A percentile compares a stretch with the other conserved stretches of the same genome.
phyloP scores from a whole-genome alignment of 768 basidiomycete genomes.

The Termitomyces sp. region DNA sequence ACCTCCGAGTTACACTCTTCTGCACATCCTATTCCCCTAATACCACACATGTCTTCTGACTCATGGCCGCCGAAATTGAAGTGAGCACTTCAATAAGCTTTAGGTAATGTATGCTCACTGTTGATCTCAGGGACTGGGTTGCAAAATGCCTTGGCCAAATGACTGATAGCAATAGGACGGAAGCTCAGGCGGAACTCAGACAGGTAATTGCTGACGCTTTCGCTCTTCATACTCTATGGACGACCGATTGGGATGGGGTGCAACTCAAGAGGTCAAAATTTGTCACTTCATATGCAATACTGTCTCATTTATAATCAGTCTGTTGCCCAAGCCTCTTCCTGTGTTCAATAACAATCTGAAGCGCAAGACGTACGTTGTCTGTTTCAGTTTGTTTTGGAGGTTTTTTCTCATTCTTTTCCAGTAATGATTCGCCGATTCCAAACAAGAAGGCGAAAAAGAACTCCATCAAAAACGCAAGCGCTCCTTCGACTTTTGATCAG shows the following conservation, averaged over 20 bases:
- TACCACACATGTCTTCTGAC: conserved; percentile 57
- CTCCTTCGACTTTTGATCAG: conserved; percentile 36
- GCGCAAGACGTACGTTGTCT: conserved; percentile 54
- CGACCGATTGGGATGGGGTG: conserved; percentile 89
- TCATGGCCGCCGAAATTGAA: conserved; percentile 81
- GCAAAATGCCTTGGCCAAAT: conserved; percentile 90
- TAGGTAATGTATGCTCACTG: conserved; percentile 9
- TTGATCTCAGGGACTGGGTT: conserved; percentile 80
- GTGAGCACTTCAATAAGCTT: conserved; percentile 30
- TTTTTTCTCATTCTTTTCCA: conserved; percentile 12
- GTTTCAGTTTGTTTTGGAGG: neutral
- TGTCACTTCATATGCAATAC: conserved; percentile 1
- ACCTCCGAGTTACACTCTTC: neutral
- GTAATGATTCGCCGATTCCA: conserved; percentile 32
- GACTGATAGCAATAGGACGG: conserved; percentile 78
- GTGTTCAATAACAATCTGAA: conserved; percentile 46
- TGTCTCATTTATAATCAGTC: conserved; percentile 17
- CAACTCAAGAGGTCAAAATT: conserved; percentile 75
- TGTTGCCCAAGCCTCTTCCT: conserved; percentile 55
- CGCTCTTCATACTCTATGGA: conserved; percentile 76
- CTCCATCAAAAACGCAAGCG: conserved; percentile 5
- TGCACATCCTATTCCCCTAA: neutral
- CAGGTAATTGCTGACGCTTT: conserved; percentile 95
- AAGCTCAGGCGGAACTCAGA: conserved; percentile 92
- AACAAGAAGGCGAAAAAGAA: conserved; percentile 41